These are phyloP conservation scores for Pseudopithomyces maydicus DNA, from an alignment of 2,329 filamentous ascomycete genomes.

Conservation along the genomic window DNA sequence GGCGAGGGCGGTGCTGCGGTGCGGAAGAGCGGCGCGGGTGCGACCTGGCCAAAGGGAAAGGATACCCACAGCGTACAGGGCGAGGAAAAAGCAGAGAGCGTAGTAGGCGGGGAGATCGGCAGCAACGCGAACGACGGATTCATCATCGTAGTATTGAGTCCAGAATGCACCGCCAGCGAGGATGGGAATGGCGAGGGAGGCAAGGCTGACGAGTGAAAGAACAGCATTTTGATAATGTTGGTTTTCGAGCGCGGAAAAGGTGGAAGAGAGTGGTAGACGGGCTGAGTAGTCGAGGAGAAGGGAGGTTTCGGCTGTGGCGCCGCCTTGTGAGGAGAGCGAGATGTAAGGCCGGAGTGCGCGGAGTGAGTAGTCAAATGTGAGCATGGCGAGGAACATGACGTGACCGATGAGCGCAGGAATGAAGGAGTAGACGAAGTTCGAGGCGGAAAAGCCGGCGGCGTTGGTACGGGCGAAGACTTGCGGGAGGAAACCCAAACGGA, in stretches of 20 bases:
- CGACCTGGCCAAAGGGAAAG: conserved; percentile 63
- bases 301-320: conserved; percentile 65
- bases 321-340: conserved; percentile 63
- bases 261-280: conserved; percentile 65
- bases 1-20: conserved; percentile 72
- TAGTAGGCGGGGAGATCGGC: conserved; percentile 76
- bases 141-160: conserved; percentile 64
- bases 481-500: conserved; percentile 74
- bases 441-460: conserved; percentile 72
- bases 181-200: conserved; percentile 68
- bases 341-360: conserved; percentile 73
- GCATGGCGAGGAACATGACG: conserved; percentile 69
- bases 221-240: conserved; percentile 69
- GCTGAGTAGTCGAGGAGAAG: conserved; percentile 74
- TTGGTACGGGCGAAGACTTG: conserved; percentile 66
- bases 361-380: conserved; percentile 68
- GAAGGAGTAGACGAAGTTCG: conserved; percentile 87
- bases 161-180: conserved; percentile 75
- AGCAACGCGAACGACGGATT: conserved; percentile 56
- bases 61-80: conserved; percentile 71
- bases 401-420: conserved; percentile 71
- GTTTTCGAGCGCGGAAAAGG: conserved; percentile 63
- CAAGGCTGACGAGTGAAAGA: conserved; percentile 62
- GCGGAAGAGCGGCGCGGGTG: conserved; percentile 69
- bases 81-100: conserved; percentile 72